Conservation (phyloP, 2,329 filamentous ascomycete species). For the Incumbomyces lentus region DNA sequence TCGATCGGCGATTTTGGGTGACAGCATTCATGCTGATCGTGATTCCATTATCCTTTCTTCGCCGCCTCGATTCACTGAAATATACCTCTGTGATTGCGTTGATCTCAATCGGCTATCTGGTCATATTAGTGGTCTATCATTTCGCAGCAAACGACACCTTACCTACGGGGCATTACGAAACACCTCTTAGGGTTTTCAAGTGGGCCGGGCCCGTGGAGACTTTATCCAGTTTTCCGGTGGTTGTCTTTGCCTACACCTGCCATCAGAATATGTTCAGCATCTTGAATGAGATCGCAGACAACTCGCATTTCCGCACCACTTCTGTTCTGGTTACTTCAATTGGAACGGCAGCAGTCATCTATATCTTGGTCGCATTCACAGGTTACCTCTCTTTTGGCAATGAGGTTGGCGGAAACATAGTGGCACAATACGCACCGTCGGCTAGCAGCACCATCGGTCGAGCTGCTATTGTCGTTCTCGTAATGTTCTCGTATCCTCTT, state of each 20-base stretch:
- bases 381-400: conserved; percentile 94
- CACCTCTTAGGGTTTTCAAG: conserved; percentile 62
- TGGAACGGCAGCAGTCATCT: conserved; percentile 75
- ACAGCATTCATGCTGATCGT: conserved; percentile 86
- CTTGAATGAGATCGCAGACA: conserved; percentile 83
- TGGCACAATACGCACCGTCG: conserved; percentile 75
- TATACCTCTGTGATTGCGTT: conserved; percentile 91
- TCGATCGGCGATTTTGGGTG: conserved; percentile 93
- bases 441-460: conserved; percentile 84
- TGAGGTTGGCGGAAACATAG: conserved; percentile 80
- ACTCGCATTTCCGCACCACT: conserved; percentile 66
- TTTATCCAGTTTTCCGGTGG: conserved; percentile 80
- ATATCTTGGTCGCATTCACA: conserved; percentile 84
- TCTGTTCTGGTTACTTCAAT: conserved; percentile 74
- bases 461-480: conserved; percentile 86
- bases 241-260: conserved; percentile 98
- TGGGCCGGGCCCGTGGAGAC: conserved; percentile 72
- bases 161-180: conserved; percentile 41
- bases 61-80: conserved; percentile 86
- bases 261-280: conserved; percentile 99
- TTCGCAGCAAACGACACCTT: conserved; percentile 65
- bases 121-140: conserved; percentile 86
- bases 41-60: conserved; percentile 86
- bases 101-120: conserved; percentile 86
- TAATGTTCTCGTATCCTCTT: conserved; percentile 91